Conservation (phyloP, 805 yeast genomes). For the Myxozyma monticola region DNA sequence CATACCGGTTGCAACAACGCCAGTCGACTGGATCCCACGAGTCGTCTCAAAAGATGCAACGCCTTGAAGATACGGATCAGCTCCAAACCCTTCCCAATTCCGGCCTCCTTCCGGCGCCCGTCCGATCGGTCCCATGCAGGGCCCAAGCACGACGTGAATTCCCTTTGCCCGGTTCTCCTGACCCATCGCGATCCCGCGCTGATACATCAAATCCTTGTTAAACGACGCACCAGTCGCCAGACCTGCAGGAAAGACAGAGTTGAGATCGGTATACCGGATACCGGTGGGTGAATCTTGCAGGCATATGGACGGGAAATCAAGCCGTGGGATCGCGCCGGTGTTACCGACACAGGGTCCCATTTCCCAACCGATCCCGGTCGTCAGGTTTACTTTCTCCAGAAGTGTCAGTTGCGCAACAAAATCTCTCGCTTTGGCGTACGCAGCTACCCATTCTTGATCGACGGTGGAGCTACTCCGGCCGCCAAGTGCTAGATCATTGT, state of each 20-base stretch:
- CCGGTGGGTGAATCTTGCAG: slow-evolving; percentile 67
- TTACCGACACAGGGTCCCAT: slow-evolving; percentile 64
- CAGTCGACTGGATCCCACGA: slow-evolving; percentile 58
- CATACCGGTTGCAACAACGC: slow-evolving; percentile 55
- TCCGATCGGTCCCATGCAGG: slow-evolving; percentile 62
- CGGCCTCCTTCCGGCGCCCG: slow-evolving; percentile 63
- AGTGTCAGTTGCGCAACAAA: slow-evolving; percentile 58
- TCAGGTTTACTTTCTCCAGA: slow-evolving; percentile 59
- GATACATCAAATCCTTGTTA: slow-evolving; percentile 52
- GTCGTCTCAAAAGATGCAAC: slow-evolving; percentile 53
- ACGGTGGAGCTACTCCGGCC: slow-evolving; percentile 9
- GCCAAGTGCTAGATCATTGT: slow-evolving; percentile 15
- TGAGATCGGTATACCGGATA: slow-evolving; percentile 56
- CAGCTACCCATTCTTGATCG: slow-evolving; percentile 52
- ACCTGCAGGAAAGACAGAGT: slow-evolving; percentile 59
- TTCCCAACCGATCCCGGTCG: slow-evolving; percentile 66
- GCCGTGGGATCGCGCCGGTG: slow-evolving; percentile 57
- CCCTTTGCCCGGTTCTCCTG: slow-evolving; percentile 56
- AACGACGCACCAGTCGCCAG: slow-evolving; percentile 60
- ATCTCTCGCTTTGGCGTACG: slow-evolving; percentile 56
- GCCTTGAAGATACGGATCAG: slow-evolving; percentile 64
- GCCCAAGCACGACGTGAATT: slow-evolving; percentile 57
- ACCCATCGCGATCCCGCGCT: slow-evolving; percentile 59
- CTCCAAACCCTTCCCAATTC: slow-evolving; percentile 64
- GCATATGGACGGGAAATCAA: slow-evolving; percentile 56